These are phyloP conservation scores for Populus deltoides DNA, from an alignment of 345 rosid species.

Conservation along the genomic window DNA sequence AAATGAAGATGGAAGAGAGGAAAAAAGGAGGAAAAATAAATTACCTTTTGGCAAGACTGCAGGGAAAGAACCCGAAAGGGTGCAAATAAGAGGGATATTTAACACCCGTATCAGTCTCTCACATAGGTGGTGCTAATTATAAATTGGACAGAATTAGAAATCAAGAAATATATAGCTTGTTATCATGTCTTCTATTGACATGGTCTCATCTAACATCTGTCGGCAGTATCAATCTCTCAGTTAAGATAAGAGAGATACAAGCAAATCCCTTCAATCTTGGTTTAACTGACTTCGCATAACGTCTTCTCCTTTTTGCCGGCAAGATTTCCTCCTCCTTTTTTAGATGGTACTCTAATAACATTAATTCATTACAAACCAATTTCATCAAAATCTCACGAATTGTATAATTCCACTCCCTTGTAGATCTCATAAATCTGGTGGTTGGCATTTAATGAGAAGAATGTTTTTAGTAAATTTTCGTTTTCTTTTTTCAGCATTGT, in stretches of 20 bases:
- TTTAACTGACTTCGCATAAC: neutral
- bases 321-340: neutral
- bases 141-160: neutral
- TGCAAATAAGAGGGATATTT: neutral
- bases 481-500: neutral
- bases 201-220: neutral
- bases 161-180: neutral
- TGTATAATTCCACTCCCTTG: neutral
- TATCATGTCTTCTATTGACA: neutral
- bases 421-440: neutral
- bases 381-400: neutral
- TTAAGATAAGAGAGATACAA: neutral
- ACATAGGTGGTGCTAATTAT: neutral
- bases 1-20: neutral
- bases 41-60: constrained; percentile 10
- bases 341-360: neutral
- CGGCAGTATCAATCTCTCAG: neutral
- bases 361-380: neutral
- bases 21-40: neutral
- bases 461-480: neutral
- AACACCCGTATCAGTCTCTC: neutral
- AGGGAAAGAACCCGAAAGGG: neutral
- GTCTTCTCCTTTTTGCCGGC: constrained; percentile 10
- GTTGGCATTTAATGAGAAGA: no score
- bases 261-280: constrained; percentile 25